Evolutionary conservation across 1,284 basidiomycete species (phyloP).

Genomic region (Melampsora americana): DNA sequence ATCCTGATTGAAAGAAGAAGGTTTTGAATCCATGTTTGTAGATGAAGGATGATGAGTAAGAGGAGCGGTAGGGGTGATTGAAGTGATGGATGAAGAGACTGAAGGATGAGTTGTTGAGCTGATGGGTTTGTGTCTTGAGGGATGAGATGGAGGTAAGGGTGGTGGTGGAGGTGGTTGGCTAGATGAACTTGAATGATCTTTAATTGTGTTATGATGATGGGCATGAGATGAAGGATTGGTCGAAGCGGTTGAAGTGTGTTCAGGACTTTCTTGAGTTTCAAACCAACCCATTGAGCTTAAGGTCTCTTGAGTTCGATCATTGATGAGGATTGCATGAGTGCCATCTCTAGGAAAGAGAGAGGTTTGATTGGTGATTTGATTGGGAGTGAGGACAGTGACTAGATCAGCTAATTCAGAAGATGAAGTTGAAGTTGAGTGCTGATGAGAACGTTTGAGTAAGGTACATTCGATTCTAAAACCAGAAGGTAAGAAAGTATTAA

Average conservation of each 20-base stretch:
- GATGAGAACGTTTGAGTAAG: conserved; percentile 2
- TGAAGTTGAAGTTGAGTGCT: background rate
- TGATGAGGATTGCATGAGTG: conserved; percentile 17
- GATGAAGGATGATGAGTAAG: background rate
- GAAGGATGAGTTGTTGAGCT: conserved; percentile 1
- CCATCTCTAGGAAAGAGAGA: conserved; percentile 43
- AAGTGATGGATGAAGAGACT: conserved; percentile 11
- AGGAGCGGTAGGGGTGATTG: conserved; percentile 13
- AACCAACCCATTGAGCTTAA: conserved; percentile 30
- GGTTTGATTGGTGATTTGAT: conserved; percentile 30
- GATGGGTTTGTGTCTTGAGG: background rate
- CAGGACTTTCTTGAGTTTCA: conserved; percentile 9
- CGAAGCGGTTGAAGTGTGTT: background rate
- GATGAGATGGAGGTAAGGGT: conserved; percentile 1
- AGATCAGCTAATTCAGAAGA: conserved; percentile 26
- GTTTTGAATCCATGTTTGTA: background rate
- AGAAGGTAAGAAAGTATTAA: conserved; percentile 55
- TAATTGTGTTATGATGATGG: background rate
- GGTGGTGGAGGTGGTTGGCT: conserved; percentile 7
- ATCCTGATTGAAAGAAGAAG: background rate
- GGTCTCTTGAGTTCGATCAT: conserved; percentile 7
- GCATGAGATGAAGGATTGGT: conserved; percentile 21
- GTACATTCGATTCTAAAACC: conserved; percentile 55
- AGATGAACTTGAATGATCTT: background rate
- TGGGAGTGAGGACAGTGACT: conserved; percentile 40